Evolutionary conservation across 768 basidiomycete genomes (phyloP).

Genomic region (Leccinum imitatum): DNA sequence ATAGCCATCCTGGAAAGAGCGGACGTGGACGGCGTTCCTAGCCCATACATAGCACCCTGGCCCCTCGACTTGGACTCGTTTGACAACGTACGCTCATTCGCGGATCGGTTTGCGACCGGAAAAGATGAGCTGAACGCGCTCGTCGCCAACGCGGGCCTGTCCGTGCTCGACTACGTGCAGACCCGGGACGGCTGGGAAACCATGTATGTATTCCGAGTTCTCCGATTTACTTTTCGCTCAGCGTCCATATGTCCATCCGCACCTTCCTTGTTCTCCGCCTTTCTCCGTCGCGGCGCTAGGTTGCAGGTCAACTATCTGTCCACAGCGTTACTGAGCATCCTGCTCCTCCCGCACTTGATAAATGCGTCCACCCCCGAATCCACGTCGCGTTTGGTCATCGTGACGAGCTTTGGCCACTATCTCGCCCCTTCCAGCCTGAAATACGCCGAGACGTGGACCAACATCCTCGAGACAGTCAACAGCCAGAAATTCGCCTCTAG

Average conservation of each 20-base stretch:
- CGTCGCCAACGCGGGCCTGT: constrained; percentile 32
- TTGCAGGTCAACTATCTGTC: constrained; percentile 36
- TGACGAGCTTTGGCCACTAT: constrained; percentile 30
- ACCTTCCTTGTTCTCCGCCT: background rate
- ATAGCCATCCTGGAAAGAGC: constrained; percentile 15
- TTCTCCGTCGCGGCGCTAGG: constrained; percentile 12
- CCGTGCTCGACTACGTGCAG: constrained; percentile 12
- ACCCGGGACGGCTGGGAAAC: constrained; percentile 48
- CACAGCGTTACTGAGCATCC: constrained; percentile 31
- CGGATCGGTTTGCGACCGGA: constrained; percentile 26
- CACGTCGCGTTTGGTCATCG: constrained; percentile 25
- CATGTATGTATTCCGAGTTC: constrained; percentile 29
- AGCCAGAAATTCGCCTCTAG: constrained; percentile 20
- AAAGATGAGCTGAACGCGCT: constrained; percentile 26
- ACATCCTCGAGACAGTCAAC: constrained; percentile 26
- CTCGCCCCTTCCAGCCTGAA: constrained; percentile 8
- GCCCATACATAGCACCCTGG: constrained; percentile 26
- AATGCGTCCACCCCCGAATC: constrained; percentile 17
- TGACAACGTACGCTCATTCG: constrained; percentile 31
- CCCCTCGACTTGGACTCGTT: constrained; percentile 34
- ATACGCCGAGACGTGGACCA: constrained; percentile 6
- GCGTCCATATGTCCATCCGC: background rate
- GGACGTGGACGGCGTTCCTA: background rate
- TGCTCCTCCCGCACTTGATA: constrained; percentile 32
- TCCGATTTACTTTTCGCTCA: background rate